Base-by-base conservation (phyloP, 2,329 filamentous ascomycete genomes). In the Zymoseptoria brevis region DNA sequence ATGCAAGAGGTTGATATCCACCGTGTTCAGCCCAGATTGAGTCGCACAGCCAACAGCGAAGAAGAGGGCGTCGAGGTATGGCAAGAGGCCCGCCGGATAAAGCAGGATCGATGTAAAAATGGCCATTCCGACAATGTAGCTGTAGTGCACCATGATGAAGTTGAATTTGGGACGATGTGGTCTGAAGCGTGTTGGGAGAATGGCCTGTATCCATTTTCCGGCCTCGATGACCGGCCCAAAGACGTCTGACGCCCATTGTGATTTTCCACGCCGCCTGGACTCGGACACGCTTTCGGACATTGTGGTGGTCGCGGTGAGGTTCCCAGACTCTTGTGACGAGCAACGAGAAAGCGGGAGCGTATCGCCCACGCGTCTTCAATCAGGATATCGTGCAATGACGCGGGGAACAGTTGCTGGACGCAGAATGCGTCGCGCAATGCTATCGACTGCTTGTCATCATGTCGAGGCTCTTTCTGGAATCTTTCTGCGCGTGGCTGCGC, bases 21-120 rank as follows among this genome's bases (percentile, higher is more conserved):
- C 68, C 6, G 93, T 90, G 73, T 99, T 99, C 62, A 99, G 78
- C 0, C 94, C 94, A 63, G 91, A 95, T 75, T 99, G 94, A 0
- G 93, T 97, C 63, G 90, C 87, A 59, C 89, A 80, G 55, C 94
- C 93, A 57, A 84, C 86, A n/a, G 88, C 83, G 67, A 96, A 90
- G 79, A 96, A 90, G 16, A 99, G 81, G 2, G 91, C 87, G 78
- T 99, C 92, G 67, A 94, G 89, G 69, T 96, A 99, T 1, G 74
- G 63, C 60, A 96, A 73, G 3, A 77, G 78, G 8, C 61, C 62
- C 1, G 56, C 60, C 19, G 81, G 83, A 67, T 84, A 96, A 19
- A 99, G 74, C 55, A 96, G 79, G 64, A 96, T 77, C 0, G 92
- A 96, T 16, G 85, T 86, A 53, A 92, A 55, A 1, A 99, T 78